phyloP scores from a whole-genome alignment of 768 basidiomycete genomes.

The Kwoniella dejecticola region DNA sequence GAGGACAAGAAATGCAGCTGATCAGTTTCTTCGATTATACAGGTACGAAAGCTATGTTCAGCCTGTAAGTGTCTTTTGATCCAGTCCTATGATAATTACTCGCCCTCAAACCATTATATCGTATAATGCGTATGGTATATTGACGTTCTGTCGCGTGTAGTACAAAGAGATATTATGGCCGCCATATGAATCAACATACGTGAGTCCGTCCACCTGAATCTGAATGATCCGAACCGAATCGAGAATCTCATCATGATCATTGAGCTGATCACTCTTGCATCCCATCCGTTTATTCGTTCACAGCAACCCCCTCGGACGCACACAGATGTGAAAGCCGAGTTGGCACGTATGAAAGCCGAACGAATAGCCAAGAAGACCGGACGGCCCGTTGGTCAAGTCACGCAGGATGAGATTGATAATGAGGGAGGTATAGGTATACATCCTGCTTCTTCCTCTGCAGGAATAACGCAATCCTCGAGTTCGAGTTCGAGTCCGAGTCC shows the following conservation, averaged over 20 bases:
- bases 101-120: too few relatives aligned
- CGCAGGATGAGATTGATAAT: background rate
- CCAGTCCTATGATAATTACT: too few relatives aligned
- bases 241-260: too few relatives aligned
- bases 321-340: conserved; percentile 33
- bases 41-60: conserved; percentile 45
- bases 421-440: background rate
- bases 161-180: conserved; percentile 45
- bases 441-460: background rate
- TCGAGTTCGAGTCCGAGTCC: background rate
- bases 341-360: conserved; percentile 34
- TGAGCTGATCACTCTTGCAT: too few relatives aligned
- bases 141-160: conserved; percentile 21
- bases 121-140: too few relatives aligned
- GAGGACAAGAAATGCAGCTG: background rate
- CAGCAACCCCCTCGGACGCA: conserved; percentile 41
- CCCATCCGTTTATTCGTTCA: too few relatives aligned
- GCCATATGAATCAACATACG: conserved; percentile 37
- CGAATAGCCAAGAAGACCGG: conserved; percentile 20
- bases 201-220: conserved; percentile 16
- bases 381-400: background rate
- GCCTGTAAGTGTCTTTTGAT: conserved; percentile 26
- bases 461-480: background rate
- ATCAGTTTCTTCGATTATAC: background rate
- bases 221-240: too few relatives aligned